phyloP scores from a whole-genome alignment of 345 rosid species.

The Psidium friedrichsthalianum region DNA sequence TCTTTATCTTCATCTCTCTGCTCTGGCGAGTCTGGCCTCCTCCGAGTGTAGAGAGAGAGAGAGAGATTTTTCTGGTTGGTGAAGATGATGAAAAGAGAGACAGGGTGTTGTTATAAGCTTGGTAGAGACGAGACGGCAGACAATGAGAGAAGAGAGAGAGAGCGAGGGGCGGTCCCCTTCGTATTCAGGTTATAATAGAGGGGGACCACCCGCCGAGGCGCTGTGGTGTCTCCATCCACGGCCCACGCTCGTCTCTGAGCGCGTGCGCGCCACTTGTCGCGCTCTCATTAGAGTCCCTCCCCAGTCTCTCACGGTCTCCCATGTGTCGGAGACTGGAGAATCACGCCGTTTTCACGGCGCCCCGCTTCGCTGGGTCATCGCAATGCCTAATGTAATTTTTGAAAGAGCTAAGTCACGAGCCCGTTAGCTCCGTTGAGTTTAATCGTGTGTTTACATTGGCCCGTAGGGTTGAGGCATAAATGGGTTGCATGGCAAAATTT shows the following conservation, averaged over 20 bases:
- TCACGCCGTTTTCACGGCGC: neutral
- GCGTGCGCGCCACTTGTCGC: neutral
- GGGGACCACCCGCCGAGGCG: neutral
- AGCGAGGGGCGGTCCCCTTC: neutral
- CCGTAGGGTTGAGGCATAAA: too few relatives aligned
- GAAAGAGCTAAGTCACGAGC: too few relatives aligned
- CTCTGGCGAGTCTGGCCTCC: neutral
- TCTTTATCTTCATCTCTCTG: slow-evolving; percentile 52
- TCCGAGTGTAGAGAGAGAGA: neutral
- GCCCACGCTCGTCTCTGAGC: neutral
- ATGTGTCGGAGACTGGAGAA: neutral
- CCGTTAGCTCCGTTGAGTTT: too few relatives aligned
- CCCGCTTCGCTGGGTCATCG: too few relatives aligned
- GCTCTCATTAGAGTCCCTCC: neutral
- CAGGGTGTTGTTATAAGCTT: neutral
- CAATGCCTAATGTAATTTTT: too few relatives aligned
- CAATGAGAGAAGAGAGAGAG: neutral
- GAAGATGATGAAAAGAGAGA: neutral
- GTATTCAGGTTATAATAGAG: neutral
- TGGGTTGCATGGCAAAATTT: too few relatives aligned
- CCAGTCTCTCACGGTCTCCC: neutral
- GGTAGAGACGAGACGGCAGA: neutral
- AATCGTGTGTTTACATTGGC: too few relatives aligned
- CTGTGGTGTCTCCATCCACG: neutral
- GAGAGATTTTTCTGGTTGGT: neutral